These are phyloP conservation scores for Salvia miltiorrhiza DNA, from an alignment of 257 asterid genomes.

Conservation along the genomic window DNA sequence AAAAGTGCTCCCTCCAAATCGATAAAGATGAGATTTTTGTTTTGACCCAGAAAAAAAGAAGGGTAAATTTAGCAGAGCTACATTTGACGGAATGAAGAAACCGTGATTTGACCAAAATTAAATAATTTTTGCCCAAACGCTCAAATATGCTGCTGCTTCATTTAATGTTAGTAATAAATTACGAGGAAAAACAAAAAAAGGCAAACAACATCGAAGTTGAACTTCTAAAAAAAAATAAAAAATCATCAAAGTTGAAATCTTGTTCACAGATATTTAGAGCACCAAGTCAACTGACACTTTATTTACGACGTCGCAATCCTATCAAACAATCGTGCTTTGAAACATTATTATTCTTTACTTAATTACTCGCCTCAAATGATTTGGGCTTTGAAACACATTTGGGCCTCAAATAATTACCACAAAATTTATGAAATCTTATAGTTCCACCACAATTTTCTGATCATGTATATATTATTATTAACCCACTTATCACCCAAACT, in stretches of 20 bases:
- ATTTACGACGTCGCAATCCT: background rate
- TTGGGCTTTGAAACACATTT: too few relatives aligned
- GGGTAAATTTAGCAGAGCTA: constrained; percentile 13
- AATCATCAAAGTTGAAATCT: constrained; percentile 1
- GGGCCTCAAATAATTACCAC: too few relatives aligned
- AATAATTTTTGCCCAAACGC: background rate
- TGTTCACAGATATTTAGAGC: background rate
- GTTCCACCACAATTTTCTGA: too few relatives aligned
- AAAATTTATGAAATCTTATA: too few relatives aligned
- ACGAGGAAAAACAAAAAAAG: background rate
- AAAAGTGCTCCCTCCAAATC: constrained; percentile 29
- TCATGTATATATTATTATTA: too few relatives aligned
- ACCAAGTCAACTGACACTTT: background rate
- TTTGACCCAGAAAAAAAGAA: background rate
- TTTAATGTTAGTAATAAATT: background rate
- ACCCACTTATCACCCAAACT: too few relatives aligned
- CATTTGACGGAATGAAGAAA: constrained; percentile 15
- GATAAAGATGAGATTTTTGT: constrained; percentile 10
- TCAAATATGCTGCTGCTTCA: background rate
- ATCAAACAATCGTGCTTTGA: too few relatives aligned
- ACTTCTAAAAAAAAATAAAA: background rate
- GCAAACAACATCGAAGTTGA: too few relatives aligned
- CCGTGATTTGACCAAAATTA: constrained; percentile 3
- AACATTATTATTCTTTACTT: too few relatives aligned
- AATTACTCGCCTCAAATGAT: too few relatives aligned